phyloP scores from a whole-genome alignment of 1,284 basidiomycete genomes.

The Trichosporon asahii region DNA sequence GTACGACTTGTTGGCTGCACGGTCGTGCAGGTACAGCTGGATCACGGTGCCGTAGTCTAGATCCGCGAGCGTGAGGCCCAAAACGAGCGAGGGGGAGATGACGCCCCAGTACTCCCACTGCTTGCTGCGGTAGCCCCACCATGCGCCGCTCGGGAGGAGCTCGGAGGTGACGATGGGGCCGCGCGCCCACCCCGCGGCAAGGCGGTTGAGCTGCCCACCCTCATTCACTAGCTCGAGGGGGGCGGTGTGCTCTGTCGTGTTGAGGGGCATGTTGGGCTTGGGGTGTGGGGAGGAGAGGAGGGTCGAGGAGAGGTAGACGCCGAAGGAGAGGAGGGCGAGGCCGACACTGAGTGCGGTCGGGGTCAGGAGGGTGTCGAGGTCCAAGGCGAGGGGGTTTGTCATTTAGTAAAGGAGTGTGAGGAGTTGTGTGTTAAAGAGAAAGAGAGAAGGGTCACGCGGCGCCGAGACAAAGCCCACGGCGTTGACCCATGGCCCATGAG shows the following conservation, averaged over 20 bases:
- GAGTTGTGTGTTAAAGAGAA: neutral
- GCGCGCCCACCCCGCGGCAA: neutral
- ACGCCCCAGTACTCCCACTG: constrained; percentile 17
- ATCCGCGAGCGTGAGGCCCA: constrained; percentile 17
- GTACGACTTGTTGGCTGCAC: neutral
- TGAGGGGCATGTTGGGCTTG: constrained; percentile 1
- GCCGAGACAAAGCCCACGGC: neutral
- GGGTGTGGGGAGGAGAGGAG: neutral
- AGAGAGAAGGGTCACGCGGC: neutral
- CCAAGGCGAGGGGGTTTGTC: neutral
- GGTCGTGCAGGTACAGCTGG: constrained; percentile 10
- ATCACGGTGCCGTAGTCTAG: constrained; percentile 12
- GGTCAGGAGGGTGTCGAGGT: neutral
- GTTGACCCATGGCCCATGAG: neutral
- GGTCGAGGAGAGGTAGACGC: neutral
- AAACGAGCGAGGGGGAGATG: neutral
- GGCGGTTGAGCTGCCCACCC: constrained; percentile 54
- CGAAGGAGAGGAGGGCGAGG: neutral
- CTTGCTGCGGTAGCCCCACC: constrained; percentile 12
- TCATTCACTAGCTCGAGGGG: constrained; percentile 42
- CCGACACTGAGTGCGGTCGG: neutral
- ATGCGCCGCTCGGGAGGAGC: constrained; percentile 1
- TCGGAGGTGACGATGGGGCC: neutral
- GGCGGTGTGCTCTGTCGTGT: constrained; percentile 17
- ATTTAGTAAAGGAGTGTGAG: neutral